Conservation (phyloP, 2,329 filamentous ascomycete species). For the Elsinoe arachidis region DNA sequence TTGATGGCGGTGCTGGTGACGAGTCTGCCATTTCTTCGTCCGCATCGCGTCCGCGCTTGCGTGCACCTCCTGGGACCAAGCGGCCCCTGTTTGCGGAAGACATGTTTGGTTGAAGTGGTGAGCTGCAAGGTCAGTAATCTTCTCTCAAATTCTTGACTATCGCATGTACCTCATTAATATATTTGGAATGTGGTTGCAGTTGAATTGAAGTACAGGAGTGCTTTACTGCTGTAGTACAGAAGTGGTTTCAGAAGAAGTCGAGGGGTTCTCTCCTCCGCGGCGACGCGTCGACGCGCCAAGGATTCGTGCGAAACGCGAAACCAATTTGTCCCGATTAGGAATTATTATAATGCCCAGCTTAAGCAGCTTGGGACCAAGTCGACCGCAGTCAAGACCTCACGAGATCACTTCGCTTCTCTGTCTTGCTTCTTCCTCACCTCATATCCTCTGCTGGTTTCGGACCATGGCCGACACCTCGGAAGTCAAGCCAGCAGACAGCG, state of each 20-base stretch:
- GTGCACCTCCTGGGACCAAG: conserved; percentile 38
- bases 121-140: conserved; percentile 45
- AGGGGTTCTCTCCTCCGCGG: background rate
- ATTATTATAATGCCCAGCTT: conserved; percentile 11
- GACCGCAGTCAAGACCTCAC: background rate
- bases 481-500: conserved; percentile 23
- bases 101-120: conserved; percentile 71
- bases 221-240: too few species aligned
- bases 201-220: background rate
- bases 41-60: conserved; percentile 57
- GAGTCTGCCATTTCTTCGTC: conserved; percentile 54
- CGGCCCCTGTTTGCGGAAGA: conserved; percentile 73
- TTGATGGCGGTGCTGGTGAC: conserved; percentile 50
- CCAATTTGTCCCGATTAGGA: conserved; percentile 12
- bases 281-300: conserved; percentile 10
- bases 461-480: background rate
- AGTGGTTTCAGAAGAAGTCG: conserved; percentile 1
- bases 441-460: background rate
- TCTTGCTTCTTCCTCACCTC: background rate
- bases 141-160: background rate
- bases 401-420: background rate
- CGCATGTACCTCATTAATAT: background rate
- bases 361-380: conserved; percentile 2
- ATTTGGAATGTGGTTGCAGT: background rate
- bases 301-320: background rate